phyloP scores from a whole-genome alignment of 768 basidiomycete species.

The Suillus discolor region DNA sequence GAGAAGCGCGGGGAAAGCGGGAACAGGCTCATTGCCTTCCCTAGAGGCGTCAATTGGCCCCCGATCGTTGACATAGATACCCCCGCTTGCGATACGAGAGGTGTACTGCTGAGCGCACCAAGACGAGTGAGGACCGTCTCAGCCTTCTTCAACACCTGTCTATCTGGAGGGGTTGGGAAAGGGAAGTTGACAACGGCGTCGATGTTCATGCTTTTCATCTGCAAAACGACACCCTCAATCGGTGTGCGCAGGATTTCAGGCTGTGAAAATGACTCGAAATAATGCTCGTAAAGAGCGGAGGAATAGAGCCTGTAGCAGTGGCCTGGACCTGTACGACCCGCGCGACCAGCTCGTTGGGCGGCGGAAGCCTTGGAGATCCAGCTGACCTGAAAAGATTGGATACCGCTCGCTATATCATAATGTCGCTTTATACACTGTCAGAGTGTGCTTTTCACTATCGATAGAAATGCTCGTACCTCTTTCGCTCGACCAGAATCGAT shows the following conservation, averaged over 20 bases:
- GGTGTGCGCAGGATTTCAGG: slow-evolving; percentile 96
- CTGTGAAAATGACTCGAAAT: slow-evolving; percentile 83
- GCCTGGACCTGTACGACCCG: slow-evolving; percentile 96
- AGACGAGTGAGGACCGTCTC: slow-evolving; percentile 81
- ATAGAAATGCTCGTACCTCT: slow-evolving; percentile 54
- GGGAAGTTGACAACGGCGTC: slow-evolving; percentile 97
- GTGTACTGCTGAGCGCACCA: slow-evolving; percentile 66
- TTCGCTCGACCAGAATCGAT: slow-evolving; percentile 95
- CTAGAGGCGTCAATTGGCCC: slow-evolving; percentile 83
- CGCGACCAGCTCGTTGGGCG: slow-evolving; percentile 92
- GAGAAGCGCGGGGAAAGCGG: slow-evolving; percentile 93
- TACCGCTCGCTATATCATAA: slow-evolving; percentile 65
- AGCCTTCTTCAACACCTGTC: slow-evolving; percentile 70
- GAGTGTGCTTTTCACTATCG: background rate
- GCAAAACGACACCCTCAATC: slow-evolving; percentile 94
- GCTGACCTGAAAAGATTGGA: slow-evolving; percentile 89
- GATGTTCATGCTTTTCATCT: slow-evolving; percentile 99
- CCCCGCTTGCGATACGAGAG: slow-evolving; percentile 24
- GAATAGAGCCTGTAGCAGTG: slow-evolving; percentile 99
- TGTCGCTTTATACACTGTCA: slow-evolving; percentile 55
- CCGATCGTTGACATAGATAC: slow-evolving; percentile 36
- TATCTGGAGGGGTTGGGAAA: slow-evolving; percentile 95
- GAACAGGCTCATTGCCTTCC: slow-evolving; percentile 91
- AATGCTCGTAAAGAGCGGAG: slow-evolving; percentile 90
- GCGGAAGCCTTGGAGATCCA: slow-evolving; percentile 98